Evolutionary conservation across 1,139 yeast genomes (phyloP).

Genomic region (Arxiozyma telluris): DNA sequence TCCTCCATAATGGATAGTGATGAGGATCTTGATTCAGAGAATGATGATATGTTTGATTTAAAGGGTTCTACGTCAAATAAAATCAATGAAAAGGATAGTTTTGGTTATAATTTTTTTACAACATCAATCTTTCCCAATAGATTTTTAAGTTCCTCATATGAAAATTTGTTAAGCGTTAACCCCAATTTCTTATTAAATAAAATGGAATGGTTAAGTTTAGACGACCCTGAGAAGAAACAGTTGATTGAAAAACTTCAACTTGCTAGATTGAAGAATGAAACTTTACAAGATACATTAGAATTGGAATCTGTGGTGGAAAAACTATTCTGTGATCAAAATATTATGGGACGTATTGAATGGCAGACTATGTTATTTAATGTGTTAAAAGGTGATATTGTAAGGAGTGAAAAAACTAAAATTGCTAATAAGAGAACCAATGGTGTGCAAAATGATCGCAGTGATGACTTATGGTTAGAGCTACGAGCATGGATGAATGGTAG

Average conservation of each 20-base stretch:
- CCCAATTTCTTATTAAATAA: slow-evolving; percentile 20
- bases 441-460: slow-evolving; percentile 52
- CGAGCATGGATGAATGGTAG: slow-evolving; percentile 77
- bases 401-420: slow-evolving; percentile 80
- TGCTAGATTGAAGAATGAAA: background rate
- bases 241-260: slow-evolving; percentile 13
- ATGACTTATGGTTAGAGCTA: slow-evolving; percentile 64
- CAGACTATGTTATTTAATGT: slow-evolving; percentile 88
- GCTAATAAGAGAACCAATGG: slow-evolving; percentile 37
- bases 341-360: slow-evolving; percentile 86
- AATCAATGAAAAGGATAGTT: slow-evolving; percentile 9
- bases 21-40: slow-evolving; percentile 20
- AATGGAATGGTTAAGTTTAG: slow-evolving; percentile 22
- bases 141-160: slow-evolving; percentile 3
- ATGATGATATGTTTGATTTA: slow-evolving; percentile 26
- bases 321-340: slow-evolving; percentile 43
- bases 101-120: slow-evolving; percentile 4
- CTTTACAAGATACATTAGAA: background rate
- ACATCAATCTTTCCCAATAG: slow-evolving; percentile 1
- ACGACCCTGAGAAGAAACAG: slow-evolving; percentile 17
- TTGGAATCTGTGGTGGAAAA: slow-evolving; percentile 5
- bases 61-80: slow-evolving; percentile 17
- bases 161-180: slow-evolving; percentile 22
- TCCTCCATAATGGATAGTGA: slow-evolving; percentile 22
- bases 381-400: slow-evolving; percentile 87